Conservation (phyloP, 371 early-diverging fungal genomes). For the Zychaea mexicana region DNA sequence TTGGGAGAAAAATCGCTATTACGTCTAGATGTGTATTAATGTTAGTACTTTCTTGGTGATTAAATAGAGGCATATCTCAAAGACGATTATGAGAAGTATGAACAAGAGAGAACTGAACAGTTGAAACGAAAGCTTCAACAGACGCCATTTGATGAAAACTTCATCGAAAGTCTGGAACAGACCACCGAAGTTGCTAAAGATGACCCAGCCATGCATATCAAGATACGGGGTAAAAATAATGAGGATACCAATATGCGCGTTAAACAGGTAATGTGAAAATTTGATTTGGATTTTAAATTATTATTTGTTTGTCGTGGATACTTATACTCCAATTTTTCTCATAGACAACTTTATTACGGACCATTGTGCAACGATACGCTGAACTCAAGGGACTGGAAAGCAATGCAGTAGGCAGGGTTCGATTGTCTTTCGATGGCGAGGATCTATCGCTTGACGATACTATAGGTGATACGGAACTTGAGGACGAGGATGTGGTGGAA, state of each 20-base stretch:
- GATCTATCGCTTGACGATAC: conserved; percentile 17
- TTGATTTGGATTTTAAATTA: not conserved
- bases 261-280: conserved; percentile 30
- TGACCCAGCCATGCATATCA: conserved; percentile 22
- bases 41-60: too few species aligned
- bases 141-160: conserved; percentile 4
- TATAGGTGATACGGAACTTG: conserved; percentile 37
- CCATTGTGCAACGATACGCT: conserved; percentile 14
- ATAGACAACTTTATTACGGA: conserved; percentile 16
- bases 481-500: conserved; percentile 43
- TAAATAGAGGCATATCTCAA: conserved; percentile 35
- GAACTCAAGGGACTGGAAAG: conserved; percentile 8
- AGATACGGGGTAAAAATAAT: conserved; percentile 31
- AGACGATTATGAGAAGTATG: conserved; percentile 22
- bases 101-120: conserved; percentile 13
- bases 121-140: not conserved
- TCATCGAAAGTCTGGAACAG: not conserved
- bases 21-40: not conserved
- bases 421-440: conserved; percentile 40
- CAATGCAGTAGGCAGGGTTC: conserved; percentile 11
- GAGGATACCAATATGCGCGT: conserved; percentile 29
- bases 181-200: conserved; percentile 1
- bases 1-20: too few species aligned
- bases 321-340: not conserved
- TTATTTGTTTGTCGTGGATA: too few species aligned